Evolutionary conservation across 176 grass and related monocot genomes (phyloP), one percentile per base, ranked within the genome.

Genomic region (Musa itinerans): DNA sequence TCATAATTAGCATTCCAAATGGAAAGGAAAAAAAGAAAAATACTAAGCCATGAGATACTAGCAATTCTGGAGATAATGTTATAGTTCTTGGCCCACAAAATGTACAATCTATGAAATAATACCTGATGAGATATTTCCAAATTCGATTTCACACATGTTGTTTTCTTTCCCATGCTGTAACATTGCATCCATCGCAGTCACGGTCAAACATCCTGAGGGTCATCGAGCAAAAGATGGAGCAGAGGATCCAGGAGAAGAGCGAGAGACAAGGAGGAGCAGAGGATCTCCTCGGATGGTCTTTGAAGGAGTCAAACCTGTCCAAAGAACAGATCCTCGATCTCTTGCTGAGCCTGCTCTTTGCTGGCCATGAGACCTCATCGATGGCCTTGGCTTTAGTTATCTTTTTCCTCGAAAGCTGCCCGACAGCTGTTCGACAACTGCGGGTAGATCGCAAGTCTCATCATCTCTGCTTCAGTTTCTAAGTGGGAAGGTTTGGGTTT

Each of bases 321-420:
- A 89, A 87, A 50, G 95, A 99, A 50, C 90, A 99, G 83, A 94
- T 99, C 62, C 73, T 93, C n/a, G 95, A 99, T 80, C 90, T 99
- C 11, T 77, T 99, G 74, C 76, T 99, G 17, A 94, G 95, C 79
- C 70, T 99, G 88, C 90, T 99, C 19, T 94, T 99, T 9, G 95
- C 88, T 0, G 95, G 95, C 25, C 95, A 99, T 6, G 95, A 99
- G 80, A 99, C 95, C 5, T 99, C 95, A 22, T 99, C 94, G 21
- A 91, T 86, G 80, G 95, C 95, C 15, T 84, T 99, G 17, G 69
- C 90, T 52, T 82, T 99, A 12, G 88, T 84, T 51, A 94, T 99
- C 69, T 99, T 89, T 75, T 99, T 99, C 84, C 83, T 99, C 0
- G 82, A 99, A 82, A 81, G 73, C n/a, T 99, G 90, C 61, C 95